phyloP scores from a whole-genome alignment of 306 rosid genomes.

The Vigna radiata region DNA sequence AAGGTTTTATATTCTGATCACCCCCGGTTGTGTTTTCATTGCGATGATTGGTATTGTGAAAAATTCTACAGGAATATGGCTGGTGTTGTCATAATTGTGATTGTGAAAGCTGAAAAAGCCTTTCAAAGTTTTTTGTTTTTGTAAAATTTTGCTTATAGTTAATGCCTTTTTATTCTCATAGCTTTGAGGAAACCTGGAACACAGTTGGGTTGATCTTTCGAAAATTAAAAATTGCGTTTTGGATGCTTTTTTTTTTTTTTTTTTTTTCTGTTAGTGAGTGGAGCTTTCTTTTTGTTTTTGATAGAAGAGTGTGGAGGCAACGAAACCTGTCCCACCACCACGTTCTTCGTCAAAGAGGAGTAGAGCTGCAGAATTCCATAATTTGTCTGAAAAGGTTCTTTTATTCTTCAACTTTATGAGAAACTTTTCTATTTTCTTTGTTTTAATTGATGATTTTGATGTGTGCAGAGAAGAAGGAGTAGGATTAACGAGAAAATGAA shows the following conservation, averaged over 20 bases:
- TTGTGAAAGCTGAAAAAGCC: neutral
- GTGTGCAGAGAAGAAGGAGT: constrained; percentile 88
- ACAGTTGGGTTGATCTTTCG: constrained; percentile 31
- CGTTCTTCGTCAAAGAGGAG: constrained; percentile 81
- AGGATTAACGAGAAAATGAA: constrained; percentile 95
- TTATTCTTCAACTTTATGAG: constrained; percentile 6
- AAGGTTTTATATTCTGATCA: neutral
- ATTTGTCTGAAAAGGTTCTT: constrained; percentile 86
- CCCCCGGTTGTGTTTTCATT: neutral
- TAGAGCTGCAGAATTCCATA: constrained; percentile 95
- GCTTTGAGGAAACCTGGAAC: constrained; percentile 10
- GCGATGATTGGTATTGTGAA: neutral
- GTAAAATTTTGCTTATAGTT: neutral
- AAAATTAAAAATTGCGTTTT: constrained; percentile 33
- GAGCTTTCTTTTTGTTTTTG: constrained; percentile 13
- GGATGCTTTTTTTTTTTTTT: too few relatives aligned
- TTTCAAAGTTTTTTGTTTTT: neutral
- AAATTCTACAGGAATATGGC: neutral
- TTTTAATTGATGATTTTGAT: constrained; percentile 39
- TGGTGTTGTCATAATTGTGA: neutral
- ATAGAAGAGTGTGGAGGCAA: constrained; percentile 62
- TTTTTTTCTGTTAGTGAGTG: constrained; percentile 19
- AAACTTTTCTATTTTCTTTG: constrained; percentile 32
- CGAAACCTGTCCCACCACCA: constrained; percentile 52
- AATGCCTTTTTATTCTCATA: neutral